phyloP scores from a whole-genome alignment of 257 asterid species.

The Knoxia roxburghii region DNA sequence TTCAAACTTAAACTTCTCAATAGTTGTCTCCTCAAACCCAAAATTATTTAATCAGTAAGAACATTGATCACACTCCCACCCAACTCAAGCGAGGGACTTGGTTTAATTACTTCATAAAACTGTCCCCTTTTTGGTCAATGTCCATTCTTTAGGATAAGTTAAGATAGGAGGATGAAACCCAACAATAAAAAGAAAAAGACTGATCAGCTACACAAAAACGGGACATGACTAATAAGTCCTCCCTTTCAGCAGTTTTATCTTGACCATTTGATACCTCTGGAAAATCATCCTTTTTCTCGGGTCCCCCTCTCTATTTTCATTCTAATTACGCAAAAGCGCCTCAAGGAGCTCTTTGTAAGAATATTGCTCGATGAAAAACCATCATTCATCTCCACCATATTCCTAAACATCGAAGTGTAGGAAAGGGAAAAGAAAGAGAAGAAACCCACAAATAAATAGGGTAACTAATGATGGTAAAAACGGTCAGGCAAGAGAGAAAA shows the following conservation, averaged over 20 bases:
- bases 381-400: conserved; percentile 29
- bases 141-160: background rate
- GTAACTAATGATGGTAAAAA: too few species aligned
- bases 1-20: too few species aligned
- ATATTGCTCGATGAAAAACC: conserved; percentile 33
- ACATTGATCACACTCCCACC: background rate
- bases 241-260: background rate
- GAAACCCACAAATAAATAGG: background rate
- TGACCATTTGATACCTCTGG: background rate
- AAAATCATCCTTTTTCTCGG: background rate
- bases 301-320: background rate
- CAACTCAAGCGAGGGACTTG: background rate
- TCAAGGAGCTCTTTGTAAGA: conserved; percentile 27
- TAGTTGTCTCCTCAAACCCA: background rate
- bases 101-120: background rate
- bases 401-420: conserved; percentile 11
- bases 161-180: background rate
- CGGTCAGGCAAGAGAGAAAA: too few species aligned
- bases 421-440: background rate
- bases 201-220: background rate
- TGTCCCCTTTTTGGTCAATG: background rate
- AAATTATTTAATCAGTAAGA: background rate
- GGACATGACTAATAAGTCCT: background rate
- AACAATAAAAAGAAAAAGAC: background rate
- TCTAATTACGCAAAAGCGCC: conserved; percentile 24